Evolutionary conservation across 2,329 filamentous ascomycete genomes (phyloP), one percentile per base, ranked within the genome.

Genomic region (Exophiala sp.): DNA sequence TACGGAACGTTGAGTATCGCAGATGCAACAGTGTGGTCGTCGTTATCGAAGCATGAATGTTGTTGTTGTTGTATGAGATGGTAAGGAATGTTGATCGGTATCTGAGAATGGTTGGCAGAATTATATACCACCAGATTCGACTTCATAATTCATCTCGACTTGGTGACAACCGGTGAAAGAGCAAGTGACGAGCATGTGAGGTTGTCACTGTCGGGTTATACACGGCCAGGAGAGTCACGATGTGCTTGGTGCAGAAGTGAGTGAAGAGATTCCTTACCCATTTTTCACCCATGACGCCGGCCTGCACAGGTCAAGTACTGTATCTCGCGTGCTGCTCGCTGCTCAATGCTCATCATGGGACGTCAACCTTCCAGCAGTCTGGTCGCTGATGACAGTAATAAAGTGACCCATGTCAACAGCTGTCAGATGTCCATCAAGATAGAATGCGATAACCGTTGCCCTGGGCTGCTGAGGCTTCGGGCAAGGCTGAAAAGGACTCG

Each of bases 71-170:
- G 20, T 14, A n/a, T 36, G 29, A 34, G 47, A 41, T 20, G 33
- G 35, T 24, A 32, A 47, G 47, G 52, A 55, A 55, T 55, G 52
- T 55, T 14, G 52, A 47, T 10, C 21, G 47, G 52, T 41, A 50
- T 55, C 12, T 45, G 35, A 38, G 47, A 3, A n/a, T 20, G 11
- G 41, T 43, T n/a, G 52, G 47, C 42, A 38, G 47, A 43, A 42
- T 38, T 41, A 40, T 24, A 32, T 14, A 43, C 10, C 21, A 43
- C 46, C 40, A 41, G 35, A 38, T 20, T 9, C 16, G 24, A 6
- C 14, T 41, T 43, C 52, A 55, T 34, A 41, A 5, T 50, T 12
- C 21, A 34, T 34, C 39, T 20, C 21, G 21, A 20, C 41, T 43
- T 24, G 41, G 41, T 24, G 41, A 21, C 10, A n/a, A 43, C 29